Percentiles rank a stretch among this genome's conserved stretches.
Conservation (phyloP, 2,329 filamentous ascomycete species). For the Fonsecaea nubica region DNA sequence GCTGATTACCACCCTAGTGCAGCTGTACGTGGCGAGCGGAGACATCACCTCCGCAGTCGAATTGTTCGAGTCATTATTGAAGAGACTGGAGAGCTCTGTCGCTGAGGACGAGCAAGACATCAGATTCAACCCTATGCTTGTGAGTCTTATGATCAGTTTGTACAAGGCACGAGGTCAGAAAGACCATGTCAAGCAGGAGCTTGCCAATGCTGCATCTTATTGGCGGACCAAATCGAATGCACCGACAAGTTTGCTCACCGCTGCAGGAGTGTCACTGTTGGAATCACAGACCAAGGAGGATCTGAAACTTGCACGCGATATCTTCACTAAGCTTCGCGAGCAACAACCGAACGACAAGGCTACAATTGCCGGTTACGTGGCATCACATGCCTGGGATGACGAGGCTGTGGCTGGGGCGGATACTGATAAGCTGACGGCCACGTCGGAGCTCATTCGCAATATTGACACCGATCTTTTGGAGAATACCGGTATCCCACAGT, state of each 20-base stretch:
- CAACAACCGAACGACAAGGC: constrained; percentile 69
- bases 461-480: constrained; percentile 55
- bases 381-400: constrained; percentile 72
- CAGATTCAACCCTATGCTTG: constrained; percentile 81
- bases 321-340: constrained; percentile 75
- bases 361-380: constrained; percentile 82
- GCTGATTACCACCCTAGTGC: constrained; percentile 77
- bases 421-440: constrained; percentile 47
- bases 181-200: constrained; percentile 71
- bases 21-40: constrained; percentile 76
- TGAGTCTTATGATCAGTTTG: constrained; percentile 79
- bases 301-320: constrained; percentile 72
- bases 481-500: constrained; percentile 51
- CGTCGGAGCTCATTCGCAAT: constrained; percentile 51
- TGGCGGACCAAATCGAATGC: constrained; percentile 72
- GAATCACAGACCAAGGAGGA: constrained; percentile 74
- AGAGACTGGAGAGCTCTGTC: constrained; percentile 69
- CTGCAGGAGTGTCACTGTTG: constrained; percentile 82
- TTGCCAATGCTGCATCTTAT: constrained; percentile 79
- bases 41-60: constrained; percentile 76
- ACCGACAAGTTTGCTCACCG: constrained; percentile 73
- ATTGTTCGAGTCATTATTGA: constrained; percentile 78
- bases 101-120: constrained; percentile 67
- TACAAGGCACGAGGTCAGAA: constrained; percentile 79
- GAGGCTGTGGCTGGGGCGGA: constrained; percentile 48